phyloP scores from a whole-genome alignment of 345 rosid species.

The Ricinus communis region DNA sequence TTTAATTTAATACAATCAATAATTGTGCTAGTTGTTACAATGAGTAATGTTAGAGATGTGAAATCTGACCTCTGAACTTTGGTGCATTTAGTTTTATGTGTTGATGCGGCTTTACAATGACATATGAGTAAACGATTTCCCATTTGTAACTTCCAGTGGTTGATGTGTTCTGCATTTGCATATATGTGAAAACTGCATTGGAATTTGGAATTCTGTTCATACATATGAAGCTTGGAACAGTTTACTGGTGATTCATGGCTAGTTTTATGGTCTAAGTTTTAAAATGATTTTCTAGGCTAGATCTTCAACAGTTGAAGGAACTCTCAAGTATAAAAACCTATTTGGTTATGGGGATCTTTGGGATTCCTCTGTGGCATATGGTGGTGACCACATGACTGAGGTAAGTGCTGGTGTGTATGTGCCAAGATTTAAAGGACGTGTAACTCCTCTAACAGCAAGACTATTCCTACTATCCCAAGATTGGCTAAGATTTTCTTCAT shows the following conservation, averaged over 20 bases:
- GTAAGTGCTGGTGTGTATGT: constrained; percentile 69
- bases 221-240: background rate
- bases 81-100: background rate
- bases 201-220: background rate
- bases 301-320: constrained; percentile 80
- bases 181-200: background rate
- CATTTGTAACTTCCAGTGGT: background rate
- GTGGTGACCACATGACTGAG: constrained; percentile 79
- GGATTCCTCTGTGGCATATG: constrained; percentile 82
- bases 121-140: background rate
- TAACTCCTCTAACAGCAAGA: constrained; percentile 67
- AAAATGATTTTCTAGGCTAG: constrained; percentile 57
- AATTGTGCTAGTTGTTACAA: background rate
- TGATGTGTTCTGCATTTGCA: background rate
- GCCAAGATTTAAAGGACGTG: constrained; percentile 65
- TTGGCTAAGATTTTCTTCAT: constrained; percentile 79
- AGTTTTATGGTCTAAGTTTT: constrained; percentile 15
- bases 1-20: background rate
- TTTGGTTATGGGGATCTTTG: constrained; percentile 93
- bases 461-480: constrained; percentile 77
- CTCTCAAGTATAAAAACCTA: constrained; percentile 72
- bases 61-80: background rate
- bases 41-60: background rate
- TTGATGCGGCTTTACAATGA: background rate
- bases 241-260: background rate